These are phyloP conservation scores for Eurotiales sp. DNA, from an alignment of 2,329 filamentous ascomycete genomes.

Conservation along the genomic window DNA sequence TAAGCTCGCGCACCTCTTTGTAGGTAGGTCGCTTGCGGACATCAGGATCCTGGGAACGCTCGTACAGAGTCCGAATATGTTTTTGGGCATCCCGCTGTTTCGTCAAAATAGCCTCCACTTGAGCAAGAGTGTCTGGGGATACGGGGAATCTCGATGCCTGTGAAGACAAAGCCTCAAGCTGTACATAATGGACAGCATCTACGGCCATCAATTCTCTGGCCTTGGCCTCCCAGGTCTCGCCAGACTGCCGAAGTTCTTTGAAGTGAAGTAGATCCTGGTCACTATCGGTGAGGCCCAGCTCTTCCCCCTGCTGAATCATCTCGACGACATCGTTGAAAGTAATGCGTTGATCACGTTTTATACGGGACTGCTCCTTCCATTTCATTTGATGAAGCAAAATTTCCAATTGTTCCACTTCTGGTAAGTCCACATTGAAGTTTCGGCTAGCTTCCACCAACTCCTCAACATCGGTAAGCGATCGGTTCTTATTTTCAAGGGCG, in stretches of 20 bases:
- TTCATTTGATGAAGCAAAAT: slow-evolving; percentile 77
- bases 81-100: slow-evolving; percentile 94
- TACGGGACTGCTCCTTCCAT: slow-evolving; percentile 78
- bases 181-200: slow-evolving; percentile 87
- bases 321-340: slow-evolving; percentile 74
- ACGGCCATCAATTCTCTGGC: slow-evolving; percentile 89
- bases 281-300: slow-evolving; percentile 72
- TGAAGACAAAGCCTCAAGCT: slow-evolving; percentile 83
- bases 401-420: slow-evolving; percentile 79
- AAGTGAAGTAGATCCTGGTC: slow-evolving; percentile 77
- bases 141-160: slow-evolving; percentile 81
- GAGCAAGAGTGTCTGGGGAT: slow-evolving; percentile 70
- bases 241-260: slow-evolving; percentile 69
- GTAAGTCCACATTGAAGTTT: slow-evolving; percentile 85
- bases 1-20: slow-evolving; percentile 81
- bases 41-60: slow-evolving; percentile 71
- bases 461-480: slow-evolving; percentile 72
- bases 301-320: slow-evolving; percentile 71
- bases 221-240: slow-evolving; percentile 87
- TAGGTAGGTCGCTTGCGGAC: slow-evolving; percentile 80
- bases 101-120: slow-evolving; percentile 86
- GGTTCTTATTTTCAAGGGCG: slow-evolving; percentile 63
- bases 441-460: slow-evolving; percentile 87
- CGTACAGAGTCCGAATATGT: slow-evolving; percentile 76
- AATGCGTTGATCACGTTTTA: slow-evolving; percentile 62